A percentile compares a stretch with the other conserved stretches of the same genome.
Evolutionary conservation across 2,329 filamentous ascomycete species (phyloP).

Genomic region (Ceratocystis ficicola): DNA sequence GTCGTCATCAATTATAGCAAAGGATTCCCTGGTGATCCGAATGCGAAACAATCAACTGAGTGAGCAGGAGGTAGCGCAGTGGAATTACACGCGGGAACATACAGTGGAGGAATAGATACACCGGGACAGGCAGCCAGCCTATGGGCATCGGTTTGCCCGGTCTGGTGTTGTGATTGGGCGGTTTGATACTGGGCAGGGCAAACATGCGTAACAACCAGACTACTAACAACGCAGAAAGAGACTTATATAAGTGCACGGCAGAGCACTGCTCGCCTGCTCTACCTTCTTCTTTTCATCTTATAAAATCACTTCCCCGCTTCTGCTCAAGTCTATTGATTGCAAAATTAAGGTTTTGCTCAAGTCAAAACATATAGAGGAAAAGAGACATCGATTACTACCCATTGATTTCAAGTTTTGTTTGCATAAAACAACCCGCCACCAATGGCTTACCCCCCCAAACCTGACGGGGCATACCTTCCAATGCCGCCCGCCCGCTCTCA

Average conservation of each 20-base stretch:
- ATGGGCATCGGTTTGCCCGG: background rate
- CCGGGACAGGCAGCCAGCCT: background rate
- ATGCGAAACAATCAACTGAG: background rate
- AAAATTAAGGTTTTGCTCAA: background rate
- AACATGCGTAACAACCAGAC: slow-evolving; percentile 1
- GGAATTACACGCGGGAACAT: background rate
- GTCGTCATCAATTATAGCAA: background rate
- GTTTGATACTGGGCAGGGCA: background rate
- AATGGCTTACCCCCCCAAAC: slow-evolving; percentile 12
- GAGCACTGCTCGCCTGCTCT: background rate
- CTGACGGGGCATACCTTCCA: slow-evolving; percentile 7
- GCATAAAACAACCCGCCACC: background rate
- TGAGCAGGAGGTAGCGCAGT: background rate
- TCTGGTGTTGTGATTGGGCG: background rate
- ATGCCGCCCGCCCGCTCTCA: slow-evolving; percentile 4
- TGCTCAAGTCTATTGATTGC: background rate
- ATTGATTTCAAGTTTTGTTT: background rate
- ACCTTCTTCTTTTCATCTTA: background rate
- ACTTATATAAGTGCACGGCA: background rate
- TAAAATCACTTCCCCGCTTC: background rate
- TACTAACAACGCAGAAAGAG: too few species aligned
- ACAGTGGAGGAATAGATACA: background rate
- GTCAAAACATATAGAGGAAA: too few species aligned
- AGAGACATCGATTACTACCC: too few species aligned
- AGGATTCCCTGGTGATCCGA: background rate